Evolutionary conservation across 768 basidiomycete species (phyloP), one percentile per base, ranked within the genome.

Genomic region (Mycena rebaudengoi): DNA sequence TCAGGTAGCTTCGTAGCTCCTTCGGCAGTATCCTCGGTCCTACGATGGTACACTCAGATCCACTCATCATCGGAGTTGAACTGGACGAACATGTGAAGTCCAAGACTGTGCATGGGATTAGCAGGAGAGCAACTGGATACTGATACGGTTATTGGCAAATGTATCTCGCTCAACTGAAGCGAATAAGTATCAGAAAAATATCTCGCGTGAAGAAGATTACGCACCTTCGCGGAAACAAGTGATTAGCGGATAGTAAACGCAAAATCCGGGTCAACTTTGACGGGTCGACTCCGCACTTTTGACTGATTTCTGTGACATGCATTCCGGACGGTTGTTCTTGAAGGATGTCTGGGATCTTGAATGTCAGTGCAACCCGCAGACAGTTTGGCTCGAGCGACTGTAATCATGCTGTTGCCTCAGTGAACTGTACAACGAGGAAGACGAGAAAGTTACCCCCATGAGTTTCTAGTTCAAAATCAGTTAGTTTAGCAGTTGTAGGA

Each of bases 171-270:
- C 58, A 1, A 73, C 72, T 74, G 54, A 33, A 25, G 43, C 6
- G 30, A 5, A 23, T n/a, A 21, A 48, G 49, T 25, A 54, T 40
- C 13, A 3, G 25, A 26, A 40, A 28, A 48, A n/a, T 20, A 20
- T 50, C 6, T 28, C 16, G 35, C n/a, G 18, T 48, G 11, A n/a
- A n/a, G 14, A 18, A 13, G 16, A 41, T 8, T 14, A 54, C 41
- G 16, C 29, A 75, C 74, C 70, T 70, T 77, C 75, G 13, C 67
- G 66, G 57, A 73, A 77, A 26, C 69, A 69, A n/a, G 45, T 75
- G 72, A 40, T 70, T 72, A 5, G 71, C 67, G 3, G 71, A 68
- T 4, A 77, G 70, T 26, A 67, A 46, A 14, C 74, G 69, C 59
- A 77, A 52, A 39, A 75, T 58, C 13, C 75, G 65, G 13, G 64